Conservation (phyloP, 306 rosid genomes). For the Crataegus laevigata region DNA sequence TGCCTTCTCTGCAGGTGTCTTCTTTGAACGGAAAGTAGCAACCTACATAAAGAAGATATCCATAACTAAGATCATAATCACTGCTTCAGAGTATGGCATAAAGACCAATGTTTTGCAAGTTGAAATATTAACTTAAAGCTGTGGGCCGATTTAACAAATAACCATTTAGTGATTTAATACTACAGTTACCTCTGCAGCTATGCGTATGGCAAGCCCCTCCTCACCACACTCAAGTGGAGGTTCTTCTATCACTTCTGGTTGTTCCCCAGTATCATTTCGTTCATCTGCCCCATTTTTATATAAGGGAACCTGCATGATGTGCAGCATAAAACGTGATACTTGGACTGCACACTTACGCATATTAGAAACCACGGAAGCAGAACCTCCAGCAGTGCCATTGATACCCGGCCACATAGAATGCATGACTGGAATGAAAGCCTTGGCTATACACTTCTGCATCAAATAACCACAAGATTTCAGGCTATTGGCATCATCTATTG, state of each 20-base stretch:
- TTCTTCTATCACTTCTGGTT: conserved; percentile 46
- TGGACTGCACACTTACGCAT: conserved; percentile 89
- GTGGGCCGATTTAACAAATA: background rate
- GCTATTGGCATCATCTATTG: background rate
- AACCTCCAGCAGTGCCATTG: conserved; percentile 58
- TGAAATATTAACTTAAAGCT: background rate
- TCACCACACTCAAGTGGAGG: conserved; percentile 69
- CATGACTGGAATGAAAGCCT: conserved; percentile 73
- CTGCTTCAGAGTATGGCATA: background rate
- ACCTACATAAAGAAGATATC: conserved; percentile 36
- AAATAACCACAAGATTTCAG: conserved; percentile 13
- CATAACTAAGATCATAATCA: background rate
- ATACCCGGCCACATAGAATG: conserved; percentile 97
- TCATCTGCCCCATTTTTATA: conserved; percentile 40
- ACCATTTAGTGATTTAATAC: background rate
- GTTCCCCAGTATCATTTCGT: conserved; percentile 31
- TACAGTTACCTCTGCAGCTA: conserved; percentile 72
- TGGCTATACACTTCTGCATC: conserved; percentile 63
- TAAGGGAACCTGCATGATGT: conserved; percentile 80
- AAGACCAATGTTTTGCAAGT: background rate
- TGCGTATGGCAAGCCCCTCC: conserved; percentile 82
- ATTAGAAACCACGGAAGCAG: conserved; percentile 48
- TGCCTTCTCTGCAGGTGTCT: conserved; percentile 77
- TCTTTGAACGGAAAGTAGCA: conserved; percentile 58
- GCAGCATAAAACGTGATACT: conserved; percentile 94